Conservation (phyloP, 148 eudicot genomes). For the Arctostaphylos glauca region DNA sequence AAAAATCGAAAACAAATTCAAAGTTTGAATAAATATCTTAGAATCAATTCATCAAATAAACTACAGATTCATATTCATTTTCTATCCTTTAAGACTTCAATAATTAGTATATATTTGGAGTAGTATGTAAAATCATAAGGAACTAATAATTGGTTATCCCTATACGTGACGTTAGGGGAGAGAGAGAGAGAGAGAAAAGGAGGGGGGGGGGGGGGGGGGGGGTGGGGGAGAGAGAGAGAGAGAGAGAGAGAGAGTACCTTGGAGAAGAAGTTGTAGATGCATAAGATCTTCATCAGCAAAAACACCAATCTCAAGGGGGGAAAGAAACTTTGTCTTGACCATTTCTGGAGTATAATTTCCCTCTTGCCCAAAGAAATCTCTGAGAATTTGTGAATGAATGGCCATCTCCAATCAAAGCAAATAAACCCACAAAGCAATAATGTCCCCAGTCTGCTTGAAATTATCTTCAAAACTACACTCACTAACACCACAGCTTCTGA, state of each 20-base stretch:
- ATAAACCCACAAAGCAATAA: slow-evolving; percentile 55
- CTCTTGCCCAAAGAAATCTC: slow-evolving; percentile 48
- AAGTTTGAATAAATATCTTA: no score
- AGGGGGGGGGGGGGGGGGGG: no score
- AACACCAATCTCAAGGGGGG: slow-evolving; percentile 42
- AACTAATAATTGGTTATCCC: no score
- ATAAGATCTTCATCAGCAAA: slow-evolving; percentile 37
- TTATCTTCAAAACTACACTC: slow-evolving; percentile 36
- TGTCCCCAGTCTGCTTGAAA: slow-evolving; percentile 72
- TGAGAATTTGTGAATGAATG: slow-evolving; percentile 53
- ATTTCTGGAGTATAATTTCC: slow-evolving; percentile 56
- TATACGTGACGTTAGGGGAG: no score
- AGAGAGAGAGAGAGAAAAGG: not conserved
- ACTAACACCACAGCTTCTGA: slow-evolving; percentile 38
- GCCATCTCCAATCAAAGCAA: slow-evolving; percentile 59
- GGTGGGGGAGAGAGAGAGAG: not conserved
- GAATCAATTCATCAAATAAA: no score
- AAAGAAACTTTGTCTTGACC: slow-evolving; percentile 49
- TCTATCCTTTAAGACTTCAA: no score
- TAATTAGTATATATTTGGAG: no score
- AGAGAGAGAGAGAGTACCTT: slow-evolving; percentile 29
- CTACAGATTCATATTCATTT: no score
- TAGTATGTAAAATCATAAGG: no score
- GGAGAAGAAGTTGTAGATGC: slow-evolving; percentile 40
- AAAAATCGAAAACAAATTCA: no score